Evolutionary conservation across 2,329 filamentous ascomycete genomes (phyloP), one percentile per base, ranked within the genome.

Genomic region (Fragosphaeria purpurea): DNA sequence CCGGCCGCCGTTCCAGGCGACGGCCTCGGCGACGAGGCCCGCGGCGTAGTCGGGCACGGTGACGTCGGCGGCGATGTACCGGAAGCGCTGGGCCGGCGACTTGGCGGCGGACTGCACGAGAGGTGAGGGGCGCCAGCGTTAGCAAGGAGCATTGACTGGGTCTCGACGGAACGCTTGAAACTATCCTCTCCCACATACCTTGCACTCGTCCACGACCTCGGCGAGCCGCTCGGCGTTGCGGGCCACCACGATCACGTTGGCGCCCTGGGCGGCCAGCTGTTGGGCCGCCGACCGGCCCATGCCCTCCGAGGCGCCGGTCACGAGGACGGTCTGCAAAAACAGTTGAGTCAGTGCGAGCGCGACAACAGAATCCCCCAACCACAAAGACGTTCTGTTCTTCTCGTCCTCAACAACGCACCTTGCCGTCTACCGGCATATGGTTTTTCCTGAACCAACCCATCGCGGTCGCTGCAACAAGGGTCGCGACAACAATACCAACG

Each of bases 251-350:
- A 95, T 80, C 50, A 98, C 65, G 65, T 89, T 88, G 53, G 93
- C 91, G 44, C 93, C 93, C 65, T 89, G 90, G 46, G 77, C 72
- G 3, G 91, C 78, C 43, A 98, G 79, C 57, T 89, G 76, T 47
- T 80, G 75, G 5, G 84, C 89, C 22, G 83, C 79, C 47, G 81
- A 80, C 58, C 83, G 81, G 53, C 93, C 93, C 85, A 96, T 88
- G 52, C 93, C 93, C 63, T 96, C 87, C 0, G 93, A 96, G 35
- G 84, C 89, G 44, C 93, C 93, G 0, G 93, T 98, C 48, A 98
- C 73, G 50, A 97, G 73, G 48, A 94, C 76, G 2, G 90, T 95
- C 89, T 95, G n/a, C 3, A 9, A 9, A n/a, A 12, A 33, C 8
- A 5, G 22, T 40, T 13, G 39, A 40, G 55, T 11, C 30, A 22